Evolutionary conservation across 129 eudicot species (phyloP).

Genomic region (Flaveria linearis): DNA sequence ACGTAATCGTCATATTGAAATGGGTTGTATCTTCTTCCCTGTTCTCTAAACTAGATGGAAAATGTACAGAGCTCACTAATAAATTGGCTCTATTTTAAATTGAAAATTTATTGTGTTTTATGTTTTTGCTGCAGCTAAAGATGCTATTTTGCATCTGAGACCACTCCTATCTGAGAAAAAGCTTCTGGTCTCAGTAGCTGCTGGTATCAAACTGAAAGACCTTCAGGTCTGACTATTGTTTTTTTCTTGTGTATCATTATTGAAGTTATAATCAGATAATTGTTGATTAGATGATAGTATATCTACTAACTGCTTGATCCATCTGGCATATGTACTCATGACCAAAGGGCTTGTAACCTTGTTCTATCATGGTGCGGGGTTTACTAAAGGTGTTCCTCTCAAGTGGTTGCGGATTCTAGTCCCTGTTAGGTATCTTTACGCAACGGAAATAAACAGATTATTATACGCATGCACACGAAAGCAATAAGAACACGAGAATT

Average conservation of each 20-base stretch:
- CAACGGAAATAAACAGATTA: too few relatives aligned
- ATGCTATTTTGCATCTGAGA: conserved; percentile 65
- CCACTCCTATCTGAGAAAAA: conserved; percentile 77
- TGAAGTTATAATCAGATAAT: conserved; percentile 9
- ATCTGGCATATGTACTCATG: neutral
- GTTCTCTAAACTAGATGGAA: neutral
- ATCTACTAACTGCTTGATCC: neutral
- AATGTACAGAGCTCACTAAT: neutral
- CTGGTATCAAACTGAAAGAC: conserved; percentile 84
- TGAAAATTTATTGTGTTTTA: neutral
- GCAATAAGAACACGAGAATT: too few relatives aligned
- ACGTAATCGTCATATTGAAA: neutral
- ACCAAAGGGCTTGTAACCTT: too few relatives aligned
- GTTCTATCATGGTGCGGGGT: too few relatives aligned
- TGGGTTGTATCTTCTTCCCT: neutral
- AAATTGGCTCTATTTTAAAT: neutral
- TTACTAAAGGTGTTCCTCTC: too few relatives aligned
- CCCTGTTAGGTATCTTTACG: too few relatives aligned
- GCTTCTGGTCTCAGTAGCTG: conserved; percentile 94
- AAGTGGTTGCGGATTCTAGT: too few relatives aligned
- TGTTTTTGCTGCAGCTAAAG: conserved; percentile 62
- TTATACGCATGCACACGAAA: too few relatives aligned
- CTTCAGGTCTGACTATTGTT: conserved; percentile 62
- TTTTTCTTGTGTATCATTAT: conserved; percentile 4
- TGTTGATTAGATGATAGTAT: conserved; percentile 18